Base-by-base conservation (phyloP, 805 yeast genomes). In the Ogataea allantospora region DNA sequence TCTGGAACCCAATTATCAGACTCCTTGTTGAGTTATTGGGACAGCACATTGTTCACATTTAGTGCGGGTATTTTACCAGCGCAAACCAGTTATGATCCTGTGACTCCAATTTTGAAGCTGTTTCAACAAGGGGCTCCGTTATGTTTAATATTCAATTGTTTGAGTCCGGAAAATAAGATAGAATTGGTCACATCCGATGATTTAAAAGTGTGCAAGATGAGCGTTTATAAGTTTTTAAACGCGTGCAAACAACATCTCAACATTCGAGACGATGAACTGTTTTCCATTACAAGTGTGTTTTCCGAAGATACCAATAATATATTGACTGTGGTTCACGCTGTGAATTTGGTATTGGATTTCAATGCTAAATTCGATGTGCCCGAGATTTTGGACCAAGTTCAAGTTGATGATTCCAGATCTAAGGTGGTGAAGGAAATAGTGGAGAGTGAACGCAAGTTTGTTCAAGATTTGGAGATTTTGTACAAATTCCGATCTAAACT, bases 101-200 rank as follows among this genome's bases (percentile, higher is more conserved):
- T 86, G 2, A 88, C 96, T 2, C 89, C 88, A 46, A 58, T 93
- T 28, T 85, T 96, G 78, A 81, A 87, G 48, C 66, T 93, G 22
- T 80, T 93, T 54, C 95, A 91, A 53, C 88, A 85, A 54, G 99
- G 98, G 8, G 82, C 95, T 2, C 95, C 98, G 4, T 67, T 93
- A 27, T 89, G 98, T 60, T 75, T 87, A 27, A 66, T 91, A 6
- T 87, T 83, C 68, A 91, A 93, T 62, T 68, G 78, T 10, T 71
- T 88, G 14, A 58, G 57, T 22, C 80, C 82, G 2, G 71, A 71
- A 25, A 60, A 64, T 27, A 59, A 69, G 27, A 70, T 73, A 38
- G 77, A 80, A 38, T 66, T 83, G 30, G 77, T 83, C 6, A 75
- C 83, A 13, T 78, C 91, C 22, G 91, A 84, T 55, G 96, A 91